Evolutionary conservation across 352 stramenopile species (phyloP).

Genomic region (Blastocystis sp.): DNA sequence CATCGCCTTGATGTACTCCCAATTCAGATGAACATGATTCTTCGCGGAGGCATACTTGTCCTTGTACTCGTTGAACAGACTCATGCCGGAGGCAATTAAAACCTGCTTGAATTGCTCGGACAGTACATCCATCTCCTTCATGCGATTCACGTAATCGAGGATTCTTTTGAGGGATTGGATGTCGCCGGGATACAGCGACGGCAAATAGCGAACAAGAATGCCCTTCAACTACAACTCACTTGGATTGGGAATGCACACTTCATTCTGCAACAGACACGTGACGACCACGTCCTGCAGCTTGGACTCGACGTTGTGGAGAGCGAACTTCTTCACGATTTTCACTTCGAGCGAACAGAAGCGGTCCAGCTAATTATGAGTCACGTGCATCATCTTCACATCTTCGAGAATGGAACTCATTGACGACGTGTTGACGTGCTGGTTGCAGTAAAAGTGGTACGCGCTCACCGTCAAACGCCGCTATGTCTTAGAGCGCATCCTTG

Average conservation of each 20-base stretch:
- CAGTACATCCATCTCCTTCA: conserved; percentile 1
- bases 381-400: not conserved
- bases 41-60: not conserved
- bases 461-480: not conserved
- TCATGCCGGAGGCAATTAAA: not conserved
- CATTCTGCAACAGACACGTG: not conserved
- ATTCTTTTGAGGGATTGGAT: not conserved
- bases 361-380: conserved; percentile 2
- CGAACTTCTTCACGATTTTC: not conserved
- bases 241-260: not conserved
- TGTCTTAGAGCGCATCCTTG: not conserved
- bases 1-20: not conserved
- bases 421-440: not conserved
- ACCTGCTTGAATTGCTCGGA: not conserved
- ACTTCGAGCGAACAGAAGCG: not conserved
- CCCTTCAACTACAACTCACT: not conserved
- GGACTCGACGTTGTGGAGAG: not conserved
- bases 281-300: conserved; percentile 2
- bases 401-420: not conserved
- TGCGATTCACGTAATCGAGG: not conserved
- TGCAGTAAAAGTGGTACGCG: conserved; percentile 11
- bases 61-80: not conserved
- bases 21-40: not conserved
- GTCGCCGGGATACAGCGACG: conserved; percentile 6
- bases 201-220: not conserved